Evolutionary conservation across 768 basidiomycete species (phyloP).

Genomic region (Naganishia friedmannii): DNA sequence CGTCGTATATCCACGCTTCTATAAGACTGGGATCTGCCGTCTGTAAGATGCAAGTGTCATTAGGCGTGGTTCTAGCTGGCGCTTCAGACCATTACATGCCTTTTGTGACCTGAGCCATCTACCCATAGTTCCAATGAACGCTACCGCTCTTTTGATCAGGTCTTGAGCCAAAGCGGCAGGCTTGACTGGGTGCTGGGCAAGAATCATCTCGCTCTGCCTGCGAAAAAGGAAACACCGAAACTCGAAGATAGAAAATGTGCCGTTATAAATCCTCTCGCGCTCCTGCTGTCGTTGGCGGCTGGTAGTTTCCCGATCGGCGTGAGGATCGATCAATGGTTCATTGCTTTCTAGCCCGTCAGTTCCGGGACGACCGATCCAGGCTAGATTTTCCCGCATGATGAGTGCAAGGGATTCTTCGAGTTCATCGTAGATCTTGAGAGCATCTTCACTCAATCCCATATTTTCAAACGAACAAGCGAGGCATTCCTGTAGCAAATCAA

Average conservation of each 20-base stretch:
- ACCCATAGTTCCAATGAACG: conserved; percentile 75
- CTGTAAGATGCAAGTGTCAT: neutral
- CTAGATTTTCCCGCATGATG: conserved; percentile 22
- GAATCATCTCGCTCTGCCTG: conserved; percentile 10
- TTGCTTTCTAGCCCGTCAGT: conserved; percentile 2
- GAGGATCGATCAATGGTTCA: conserved; percentile 8
- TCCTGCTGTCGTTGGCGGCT: conserved; percentile 37
- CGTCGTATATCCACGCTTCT: conserved; percentile 28
- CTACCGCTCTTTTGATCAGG: conserved; percentile 58
- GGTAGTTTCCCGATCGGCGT: neutral
- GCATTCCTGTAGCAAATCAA: conserved; percentile 66
- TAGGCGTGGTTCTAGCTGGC: too few relatives aligned
- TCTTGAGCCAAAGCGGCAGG: neutral
- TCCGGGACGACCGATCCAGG: conserved; percentile 26
- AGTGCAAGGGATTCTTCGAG: conserved; percentile 74
- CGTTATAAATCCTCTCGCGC: conserved; percentile 2
- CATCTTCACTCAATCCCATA: conserved; percentile 83
- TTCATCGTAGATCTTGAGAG: conserved; percentile 82
- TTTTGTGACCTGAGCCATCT: conserved; percentile 66
- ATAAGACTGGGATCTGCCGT: conserved; percentile 14
- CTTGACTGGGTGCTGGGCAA: neutral
- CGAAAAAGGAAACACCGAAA: conserved; percentile 21
- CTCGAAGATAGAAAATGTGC: conserved; percentile 23
- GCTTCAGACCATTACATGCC: neutral
- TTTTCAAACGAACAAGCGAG: conserved; percentile 87